Percentiles rank a stretch among this genome's conserved stretches.
Evolutionary conservation across 2,329 filamentous ascomycete species (phyloP).

Genomic region (Cercospora beticola): DNA sequence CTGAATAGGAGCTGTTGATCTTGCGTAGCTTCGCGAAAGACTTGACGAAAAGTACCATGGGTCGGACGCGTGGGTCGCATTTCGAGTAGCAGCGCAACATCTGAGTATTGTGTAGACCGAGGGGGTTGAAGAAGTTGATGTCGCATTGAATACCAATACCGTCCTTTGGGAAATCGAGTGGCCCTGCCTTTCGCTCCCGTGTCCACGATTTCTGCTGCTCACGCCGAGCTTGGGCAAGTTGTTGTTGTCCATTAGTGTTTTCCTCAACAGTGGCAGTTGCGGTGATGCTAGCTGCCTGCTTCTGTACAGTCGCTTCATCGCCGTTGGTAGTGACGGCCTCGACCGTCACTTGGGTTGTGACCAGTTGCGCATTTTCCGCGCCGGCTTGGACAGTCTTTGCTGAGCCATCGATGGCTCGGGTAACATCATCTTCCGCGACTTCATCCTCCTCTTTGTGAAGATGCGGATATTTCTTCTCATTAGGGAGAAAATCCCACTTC

Average conservation of each 20-base stretch:
- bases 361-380: background rate
- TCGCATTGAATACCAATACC: slow-evolving; percentile 84
- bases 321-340: background rate
- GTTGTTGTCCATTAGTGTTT: background rate
- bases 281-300: background rate
- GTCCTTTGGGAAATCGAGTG: slow-evolving; percentile 73
- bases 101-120: slow-evolving; percentile 79
- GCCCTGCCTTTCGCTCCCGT: slow-evolving; percentile 49
- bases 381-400: background rate
- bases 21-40: slow-evolving; percentile 83
- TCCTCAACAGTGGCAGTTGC: background rate
- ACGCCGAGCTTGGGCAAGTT: slow-evolving; percentile 13
- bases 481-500: slow-evolving; percentile 66
- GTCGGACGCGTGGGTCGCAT: slow-evolving; percentile 73
- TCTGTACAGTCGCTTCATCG: background rate
- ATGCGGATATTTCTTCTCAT: slow-evolving; percentile 47
- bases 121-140: slow-evolving; percentile 84
- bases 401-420: background rate
- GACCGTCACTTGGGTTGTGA: background rate
- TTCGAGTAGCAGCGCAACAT: slow-evolving; percentile 80
- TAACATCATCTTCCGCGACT: slow-evolving; percentile 15
- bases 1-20: slow-evolving; percentile 83
- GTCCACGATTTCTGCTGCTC: slow-evolving; percentile 39
- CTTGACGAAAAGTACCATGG: slow-evolving; percentile 83
- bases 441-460: slow-evolving; percentile 29